Conservation (phyloP, 1,139 yeast species). For the Hyphopichia fennica region DNA sequence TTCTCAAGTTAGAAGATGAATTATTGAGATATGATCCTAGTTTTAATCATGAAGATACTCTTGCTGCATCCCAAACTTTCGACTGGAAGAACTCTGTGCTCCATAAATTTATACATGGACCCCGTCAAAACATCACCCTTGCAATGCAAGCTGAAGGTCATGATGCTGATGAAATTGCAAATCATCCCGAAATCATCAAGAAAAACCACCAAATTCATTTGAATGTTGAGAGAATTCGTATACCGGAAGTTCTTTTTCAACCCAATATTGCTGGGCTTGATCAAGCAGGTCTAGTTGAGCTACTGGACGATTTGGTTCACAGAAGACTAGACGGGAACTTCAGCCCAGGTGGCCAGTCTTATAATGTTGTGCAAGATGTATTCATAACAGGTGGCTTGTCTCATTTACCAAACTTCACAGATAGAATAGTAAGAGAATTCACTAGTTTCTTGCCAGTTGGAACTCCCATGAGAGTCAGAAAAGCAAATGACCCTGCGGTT, state of each 20-base stretch:
- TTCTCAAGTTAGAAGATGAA: conserved; percentile 68
- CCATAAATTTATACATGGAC: conserved; percentile 88
- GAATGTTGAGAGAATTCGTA: conserved; percentile 86
- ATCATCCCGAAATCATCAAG: conserved; percentile 44
- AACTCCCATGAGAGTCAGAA: conserved; percentile 58
- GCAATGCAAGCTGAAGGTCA: conserved; percentile 46
- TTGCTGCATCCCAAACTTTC: conserved; percentile 66
- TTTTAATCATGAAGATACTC: conserved; percentile 81
- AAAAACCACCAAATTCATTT: conserved; percentile 80
- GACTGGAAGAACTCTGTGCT: conserved; percentile 83
- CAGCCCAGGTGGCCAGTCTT: conserved; percentile 54
- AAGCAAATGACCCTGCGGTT: conserved; percentile 63
- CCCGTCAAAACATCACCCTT: conserved; percentile 57
- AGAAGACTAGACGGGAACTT: conserved; percentile 58
- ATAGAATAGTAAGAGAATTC: conserved; percentile 67
- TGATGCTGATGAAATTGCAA: conserved; percentile 44
- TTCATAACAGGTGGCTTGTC: conserved; percentile 89
- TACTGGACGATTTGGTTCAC: conserved; percentile 65
- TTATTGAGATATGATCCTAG: conserved; percentile 79
- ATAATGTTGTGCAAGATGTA: conserved; percentile 57
- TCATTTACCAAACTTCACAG: conserved; percentile 60
- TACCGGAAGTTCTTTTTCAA: conserved; percentile 89
- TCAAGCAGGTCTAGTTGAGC: conserved; percentile 87
- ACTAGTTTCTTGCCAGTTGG: conserved; percentile 70
- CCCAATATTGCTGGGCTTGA: conserved; percentile 96